These are phyloP conservation scores for Torulaspora pretoriensis DNA, from an alignment of 1,139 yeast genomes.

Conservation along the genomic window DNA sequence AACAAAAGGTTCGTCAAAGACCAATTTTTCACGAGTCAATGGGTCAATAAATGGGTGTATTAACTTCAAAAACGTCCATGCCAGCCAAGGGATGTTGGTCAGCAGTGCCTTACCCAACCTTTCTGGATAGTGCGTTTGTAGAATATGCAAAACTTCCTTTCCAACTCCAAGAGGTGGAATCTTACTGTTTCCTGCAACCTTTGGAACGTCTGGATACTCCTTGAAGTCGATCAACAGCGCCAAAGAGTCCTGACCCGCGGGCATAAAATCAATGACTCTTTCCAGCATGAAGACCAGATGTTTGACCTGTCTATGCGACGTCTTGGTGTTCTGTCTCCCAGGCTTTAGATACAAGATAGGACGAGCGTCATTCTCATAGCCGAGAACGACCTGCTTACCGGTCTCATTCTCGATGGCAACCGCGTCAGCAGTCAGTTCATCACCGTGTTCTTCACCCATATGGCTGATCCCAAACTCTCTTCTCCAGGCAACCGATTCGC, in stretches of 20 bases:
- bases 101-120: slow-evolving; percentile 85
- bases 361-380: slow-evolving; percentile 81
- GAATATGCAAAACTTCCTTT: slow-evolving; percentile 65
- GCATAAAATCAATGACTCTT: slow-evolving; percentile 87
- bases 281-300: slow-evolving; percentile 90
- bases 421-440: slow-evolving; percentile 53
- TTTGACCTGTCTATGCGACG: slow-evolving; percentile 83
- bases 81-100: slow-evolving; percentile 90
- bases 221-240: slow-evolving; percentile 89
- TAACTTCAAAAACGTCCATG: slow-evolving; percentile 81
- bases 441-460: slow-evolving; percentile 42
- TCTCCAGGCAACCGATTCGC: slow-evolving; percentile 81
- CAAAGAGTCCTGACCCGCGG: slow-evolving; percentile 88
- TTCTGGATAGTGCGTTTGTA: slow-evolving; percentile 94
- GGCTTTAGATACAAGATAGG: slow-evolving; percentile 88
- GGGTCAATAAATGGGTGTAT: slow-evolving; percentile 96
- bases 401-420: slow-evolving; percentile 72
- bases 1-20: slow-evolving; percentile 82
- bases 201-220: slow-evolving; percentile 52
- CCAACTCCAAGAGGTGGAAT: slow-evolving; percentile 81
- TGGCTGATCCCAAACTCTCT: slow-evolving; percentile 81
- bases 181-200: slow-evolving; percentile 51
- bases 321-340: slow-evolving; percentile 89
- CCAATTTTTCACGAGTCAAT: slow-evolving; percentile 83
- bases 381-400: slow-evolving; percentile 85